A percentile compares a stretch with the other conserved stretches of the same genome.
These are phyloP conservation scores for Gnetum montanum DNA, from an alignment of 75 land plant species.

Conservation along the genomic window DNA sequence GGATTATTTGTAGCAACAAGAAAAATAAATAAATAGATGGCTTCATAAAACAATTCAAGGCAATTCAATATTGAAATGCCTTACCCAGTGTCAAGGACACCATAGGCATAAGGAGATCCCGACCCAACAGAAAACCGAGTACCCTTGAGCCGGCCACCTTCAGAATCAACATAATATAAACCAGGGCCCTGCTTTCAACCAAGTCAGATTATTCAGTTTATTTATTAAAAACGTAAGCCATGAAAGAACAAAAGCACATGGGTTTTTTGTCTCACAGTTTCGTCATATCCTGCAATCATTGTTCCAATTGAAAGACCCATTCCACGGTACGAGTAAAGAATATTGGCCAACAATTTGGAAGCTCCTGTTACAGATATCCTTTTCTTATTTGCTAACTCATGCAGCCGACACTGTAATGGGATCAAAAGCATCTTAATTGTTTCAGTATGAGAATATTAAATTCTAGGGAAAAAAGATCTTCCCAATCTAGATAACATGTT, in stretches of 20 bases:
- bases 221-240: too few species aligned
- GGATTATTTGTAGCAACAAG: neutral
- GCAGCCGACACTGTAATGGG: conserved; percentile 68
- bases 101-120: conserved; percentile 94
- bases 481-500: too few species aligned
- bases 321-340: conserved; percentile 86
- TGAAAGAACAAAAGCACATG: too few species aligned
- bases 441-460: too few species aligned
- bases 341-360: conserved; percentile 90
- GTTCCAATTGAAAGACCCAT: conserved; percentile 98
- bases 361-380: conserved; percentile 95
- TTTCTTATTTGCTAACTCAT: conserved; percentile 93
- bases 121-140: conserved; percentile 91
- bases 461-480: too few species aligned
- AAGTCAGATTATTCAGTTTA: neutral
- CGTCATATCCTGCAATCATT: conserved; percentile 99
- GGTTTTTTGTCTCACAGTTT: conserved; percentile 52
- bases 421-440: too few species aligned
- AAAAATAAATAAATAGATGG: too few species aligned
- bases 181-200: conserved; percentile 75
- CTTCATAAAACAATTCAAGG: neutral
- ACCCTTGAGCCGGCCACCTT: conserved; percentile 91
- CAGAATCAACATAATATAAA: conserved; percentile 90
- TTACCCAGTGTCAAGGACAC: conserved; percentile 86
- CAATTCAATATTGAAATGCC: neutral